Conservation (phyloP, 345 rosid species). For the Passiflora organensis region DNA sequence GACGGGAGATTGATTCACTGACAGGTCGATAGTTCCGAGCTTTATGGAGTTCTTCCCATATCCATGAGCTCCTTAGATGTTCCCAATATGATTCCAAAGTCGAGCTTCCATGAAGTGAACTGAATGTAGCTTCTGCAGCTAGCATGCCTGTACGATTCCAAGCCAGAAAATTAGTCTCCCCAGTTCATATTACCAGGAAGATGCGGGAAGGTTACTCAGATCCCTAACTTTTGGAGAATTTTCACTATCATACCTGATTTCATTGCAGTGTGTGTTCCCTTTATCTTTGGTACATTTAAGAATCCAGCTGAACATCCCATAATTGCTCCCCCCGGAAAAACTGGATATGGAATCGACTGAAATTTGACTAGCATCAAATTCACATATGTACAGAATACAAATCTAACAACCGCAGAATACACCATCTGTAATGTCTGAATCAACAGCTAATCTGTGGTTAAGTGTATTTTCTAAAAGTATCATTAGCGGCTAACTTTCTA, state of each 20-base stretch:
- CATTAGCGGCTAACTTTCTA: no score
- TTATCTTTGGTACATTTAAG: slow-evolving; percentile 91
- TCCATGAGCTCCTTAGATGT: slow-evolving; percentile 66
- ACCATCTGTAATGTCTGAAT: not conserved
- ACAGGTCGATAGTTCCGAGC: slow-evolving; percentile 92
- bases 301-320: slow-evolving; percentile 98
- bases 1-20: slow-evolving; percentile 23
- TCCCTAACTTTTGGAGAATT: not conserved
- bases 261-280: slow-evolving; percentile 99
- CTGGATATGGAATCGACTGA: slow-evolving; percentile 99
- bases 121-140: slow-evolving; percentile 89
- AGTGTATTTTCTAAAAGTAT: no score
- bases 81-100: slow-evolving; percentile 75
- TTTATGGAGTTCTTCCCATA: slow-evolving; percentile 78
- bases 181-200: not conserved
- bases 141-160: slow-evolving; percentile 63
- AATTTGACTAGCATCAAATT: slow-evolving; percentile 79
- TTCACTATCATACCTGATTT: slow-evolving; percentile 64
- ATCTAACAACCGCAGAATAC: slow-evolving; percentile 7
- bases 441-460: no score
- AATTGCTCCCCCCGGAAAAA: slow-evolving; percentile 95
- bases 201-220: not conserved
- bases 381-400: slow-evolving; percentile 26
- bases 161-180: not conserved
- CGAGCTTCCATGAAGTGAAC: slow-evolving; percentile 47